These are phyloP conservation scores for Baorangia bicolor DNA, from an alignment of 768 basidiomycete genomes.

Conservation along the genomic window DNA sequence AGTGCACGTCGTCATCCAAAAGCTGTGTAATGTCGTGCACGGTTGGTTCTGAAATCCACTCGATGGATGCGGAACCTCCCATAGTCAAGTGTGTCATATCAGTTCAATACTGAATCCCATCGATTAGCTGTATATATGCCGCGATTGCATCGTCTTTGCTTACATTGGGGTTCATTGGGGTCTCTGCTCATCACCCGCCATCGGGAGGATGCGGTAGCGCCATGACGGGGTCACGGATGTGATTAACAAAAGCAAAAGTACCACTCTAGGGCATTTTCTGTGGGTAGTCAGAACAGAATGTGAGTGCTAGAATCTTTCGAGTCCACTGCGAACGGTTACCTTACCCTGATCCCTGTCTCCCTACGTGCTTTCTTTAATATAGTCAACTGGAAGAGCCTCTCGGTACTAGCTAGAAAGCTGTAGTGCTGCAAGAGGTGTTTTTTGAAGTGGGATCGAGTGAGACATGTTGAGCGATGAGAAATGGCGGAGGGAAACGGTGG, in stretches of 20 bases:
- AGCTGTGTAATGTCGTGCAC: constrained; percentile 25
- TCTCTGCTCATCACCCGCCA: constrained; percentile 19
- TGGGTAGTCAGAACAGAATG: not conserved
- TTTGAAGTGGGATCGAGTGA: constrained; percentile 12
- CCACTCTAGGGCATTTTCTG: not conserved
- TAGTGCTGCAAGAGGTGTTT: not conserved
- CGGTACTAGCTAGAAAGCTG: not conserved
- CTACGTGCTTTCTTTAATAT: not conserved
- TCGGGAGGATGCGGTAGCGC: constrained; percentile 19
- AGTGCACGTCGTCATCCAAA: constrained; percentile 14
- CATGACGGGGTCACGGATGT: not conserved
- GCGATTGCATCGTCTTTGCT: constrained; percentile 5
- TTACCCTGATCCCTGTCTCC: constrained; percentile 25
- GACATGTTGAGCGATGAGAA: constrained; percentile 29
- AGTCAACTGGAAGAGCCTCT: not conserved
- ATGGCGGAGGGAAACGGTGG: constrained; percentile 28
- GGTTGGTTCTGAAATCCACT: constrained; percentile 6
- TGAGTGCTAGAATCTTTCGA: constrained; percentile 11
- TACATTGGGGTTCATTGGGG: constrained; percentile 1
- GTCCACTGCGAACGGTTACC: constrained; percentile 17
- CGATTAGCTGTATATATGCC: constrained; percentile 17
- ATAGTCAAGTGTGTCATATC: not conserved
- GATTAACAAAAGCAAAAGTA: not conserved
- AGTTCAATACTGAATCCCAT: not conserved
- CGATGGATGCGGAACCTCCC: constrained; percentile 2